phyloP scores from a whole-genome alignment of 257 asterid species.

The Paraleonurus japonicus region DNA sequence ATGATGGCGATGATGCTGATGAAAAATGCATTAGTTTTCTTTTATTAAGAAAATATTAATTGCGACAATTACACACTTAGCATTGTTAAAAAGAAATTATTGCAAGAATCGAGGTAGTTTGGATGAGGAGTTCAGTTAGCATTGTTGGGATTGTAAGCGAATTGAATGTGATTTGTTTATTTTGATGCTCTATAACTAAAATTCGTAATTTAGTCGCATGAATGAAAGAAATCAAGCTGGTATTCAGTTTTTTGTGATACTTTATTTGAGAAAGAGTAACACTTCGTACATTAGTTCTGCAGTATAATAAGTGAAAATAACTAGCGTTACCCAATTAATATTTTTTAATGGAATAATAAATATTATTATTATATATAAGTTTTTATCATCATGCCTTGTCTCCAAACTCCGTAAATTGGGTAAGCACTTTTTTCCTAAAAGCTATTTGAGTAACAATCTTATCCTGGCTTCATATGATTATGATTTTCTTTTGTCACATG shows the following conservation, averaged over 20 bases:
- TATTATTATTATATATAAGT: too few species aligned
- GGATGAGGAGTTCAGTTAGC: not conserved
- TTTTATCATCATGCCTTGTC: too few species aligned
- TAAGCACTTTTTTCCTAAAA: too few species aligned
- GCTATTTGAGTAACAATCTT: not conserved
- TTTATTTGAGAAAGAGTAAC: too few species aligned
- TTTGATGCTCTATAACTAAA: not conserved
- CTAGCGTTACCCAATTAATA: too few species aligned
- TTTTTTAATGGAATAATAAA: too few species aligned
- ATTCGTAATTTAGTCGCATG: constrained; percentile 21
- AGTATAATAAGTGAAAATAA: too few species aligned
- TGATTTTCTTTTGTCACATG: constrained; percentile 21
- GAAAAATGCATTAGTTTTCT: constrained; percentile 22
- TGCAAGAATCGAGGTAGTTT: not conserved
- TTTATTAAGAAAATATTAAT: not conserved
- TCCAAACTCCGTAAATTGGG: too few species aligned
- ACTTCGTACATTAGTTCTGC: too few species aligned
- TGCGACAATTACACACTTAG: not conserved
- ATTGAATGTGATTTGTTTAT: constrained; percentile 21
- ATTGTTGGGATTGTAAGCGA: not conserved
- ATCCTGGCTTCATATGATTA: not conserved
- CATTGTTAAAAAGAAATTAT: not conserved
- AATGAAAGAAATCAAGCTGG: too few species aligned
- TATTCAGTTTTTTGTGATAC: too few species aligned
- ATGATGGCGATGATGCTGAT: constrained; percentile 8